Percentiles rank a stretch among this genome's conserved stretches.
Conservation (phyloP, 345 rosid species). For the Bruguiera sexangula region DNA sequence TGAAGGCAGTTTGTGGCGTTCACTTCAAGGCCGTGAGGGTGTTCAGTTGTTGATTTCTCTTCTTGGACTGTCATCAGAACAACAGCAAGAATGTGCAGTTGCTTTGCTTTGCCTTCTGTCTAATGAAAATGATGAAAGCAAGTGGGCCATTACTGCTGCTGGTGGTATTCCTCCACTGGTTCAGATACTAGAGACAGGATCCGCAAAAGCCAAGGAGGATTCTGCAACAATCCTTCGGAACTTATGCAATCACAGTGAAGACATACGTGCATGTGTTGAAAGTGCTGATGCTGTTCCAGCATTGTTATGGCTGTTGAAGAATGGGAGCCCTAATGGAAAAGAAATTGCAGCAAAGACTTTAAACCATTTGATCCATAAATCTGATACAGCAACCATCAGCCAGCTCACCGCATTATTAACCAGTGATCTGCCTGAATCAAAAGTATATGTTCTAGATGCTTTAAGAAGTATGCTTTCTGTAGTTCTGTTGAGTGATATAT, state of each 20-base stretch:
- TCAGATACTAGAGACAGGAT: conserved; percentile 95
- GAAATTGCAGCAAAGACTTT: conserved; percentile 98
- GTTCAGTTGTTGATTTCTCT: conserved; percentile 95
- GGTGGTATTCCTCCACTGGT: conserved; percentile 99
- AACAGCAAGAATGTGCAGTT: conserved; percentile 99
- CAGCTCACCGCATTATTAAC: conserved; percentile 94
- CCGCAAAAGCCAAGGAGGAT: conserved; percentile 98
- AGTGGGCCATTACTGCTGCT: conserved; percentile 99
- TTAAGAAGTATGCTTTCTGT: conserved; percentile 92
- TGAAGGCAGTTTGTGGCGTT: conserved; percentile 90
- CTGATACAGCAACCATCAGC: conserved; percentile 94
- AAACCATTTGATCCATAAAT: conserved; percentile 93
- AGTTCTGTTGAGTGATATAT: conserved; percentile 68
- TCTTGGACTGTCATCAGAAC: conserved; percentile 98
- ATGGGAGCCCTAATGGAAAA: conserved; percentile 95
- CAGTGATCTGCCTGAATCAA: conserved; percentile 96
- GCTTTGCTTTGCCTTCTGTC: conserved; percentile 93
- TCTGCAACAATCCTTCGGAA: conserved; percentile 95
- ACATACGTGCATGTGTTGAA: conserved; percentile 98
- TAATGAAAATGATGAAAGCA: conserved; percentile 96
- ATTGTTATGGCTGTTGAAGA: conserved; percentile 90
- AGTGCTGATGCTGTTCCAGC: conserved; percentile 99
- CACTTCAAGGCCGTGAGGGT: conserved; percentile 98
- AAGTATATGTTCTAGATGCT: conserved; percentile 90
- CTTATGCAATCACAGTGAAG: conserved; percentile 99